Base-by-base conservation (phyloP, 768 basidiomycete species). In the Saitozyma sp. region DNA sequence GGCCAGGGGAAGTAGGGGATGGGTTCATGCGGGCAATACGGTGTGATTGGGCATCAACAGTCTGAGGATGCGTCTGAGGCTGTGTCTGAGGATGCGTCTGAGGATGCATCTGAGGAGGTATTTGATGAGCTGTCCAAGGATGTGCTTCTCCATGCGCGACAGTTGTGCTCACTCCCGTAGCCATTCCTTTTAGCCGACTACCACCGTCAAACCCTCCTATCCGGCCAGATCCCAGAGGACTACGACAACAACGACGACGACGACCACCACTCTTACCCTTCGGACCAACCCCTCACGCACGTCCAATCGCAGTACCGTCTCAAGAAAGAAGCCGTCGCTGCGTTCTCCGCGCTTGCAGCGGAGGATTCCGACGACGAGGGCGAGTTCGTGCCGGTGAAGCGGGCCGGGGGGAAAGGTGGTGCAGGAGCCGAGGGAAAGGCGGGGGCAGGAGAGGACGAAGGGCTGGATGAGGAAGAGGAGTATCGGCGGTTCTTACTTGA, bases 401-500 rank as follows among this genome's bases (percentile, higher is more conserved):
- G 13, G 3, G 49, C 37, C 16, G 58, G 49, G 11, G 46, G 9
- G 13, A 40, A 59, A 3, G 57, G 46, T 14, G 46, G 59, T n/a
- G n/a, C 53, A 45, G 52, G 39, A 38, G 86, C 83, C 0, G 89
- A 87, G 10, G 90, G 85, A 43, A 86, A 51, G 16, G 51, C 86
- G 3, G 73, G 91, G 43, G 88, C 88, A 61, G 90, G 88, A 78
- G 89, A 87, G 0, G 85, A 86, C 66, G 90, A 90, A 61, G 91
- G 94, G 77, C 68, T 84, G 3, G 87, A 89, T 69, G 92, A 96
- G 68, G 91, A 91, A 67, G 88, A 90, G 66, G 91, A 92, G 69
- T 99, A 98, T 73, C 84, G 85, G 20, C 82, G 84, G 1, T 97
- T 90, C 78, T 79, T 98, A 65, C 83, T 91, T 76, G 85, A 88